These are phyloP conservation scores for Lichtheimia hyalospora DNA, from an alignment of 371 early-diverging fungal genomes.

Conservation along the genomic window DNA sequence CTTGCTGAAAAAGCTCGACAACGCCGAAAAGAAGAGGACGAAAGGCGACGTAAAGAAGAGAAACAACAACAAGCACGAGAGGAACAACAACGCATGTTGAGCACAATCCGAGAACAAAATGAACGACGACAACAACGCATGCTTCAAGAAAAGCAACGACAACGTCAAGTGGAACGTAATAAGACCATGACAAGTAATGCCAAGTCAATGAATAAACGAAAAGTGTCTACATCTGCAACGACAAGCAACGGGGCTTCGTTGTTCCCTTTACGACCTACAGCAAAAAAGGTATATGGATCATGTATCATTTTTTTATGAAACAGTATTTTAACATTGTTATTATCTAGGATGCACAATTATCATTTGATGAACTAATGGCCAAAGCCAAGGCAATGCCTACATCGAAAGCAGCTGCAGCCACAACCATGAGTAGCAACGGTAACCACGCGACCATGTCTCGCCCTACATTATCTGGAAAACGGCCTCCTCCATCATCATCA, in stretches of 20 bases:
- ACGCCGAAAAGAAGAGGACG: conserved; percentile 30
- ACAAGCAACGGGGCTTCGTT: too few relatives aligned
- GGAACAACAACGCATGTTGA: conserved; percentile 24
- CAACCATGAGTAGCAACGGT: background rate
- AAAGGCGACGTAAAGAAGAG: conserved; percentile 29
- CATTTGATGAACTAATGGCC: conserved; percentile 37
- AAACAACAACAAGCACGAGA: conserved; percentile 25
- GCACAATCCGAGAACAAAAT: conserved; percentile 19
- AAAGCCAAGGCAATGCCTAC: conserved; percentile 32
- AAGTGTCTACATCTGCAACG: background rate
- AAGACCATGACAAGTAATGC: conserved; percentile 8
- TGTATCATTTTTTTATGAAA: too few relatives aligned
- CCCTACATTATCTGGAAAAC: conserved; percentile 1
- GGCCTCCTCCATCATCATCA: background rate
- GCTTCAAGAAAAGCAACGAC: conserved; percentile 18
- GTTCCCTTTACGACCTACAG: too few relatives aligned
- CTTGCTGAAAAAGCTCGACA: conserved; percentile 30
- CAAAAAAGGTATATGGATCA: too few relatives aligned
- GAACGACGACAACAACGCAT: conserved; percentile 17
- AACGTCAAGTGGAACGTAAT: conserved; percentile 5
- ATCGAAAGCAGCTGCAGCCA: conserved; percentile 1
- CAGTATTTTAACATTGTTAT: too few relatives aligned
- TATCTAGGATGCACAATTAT: conserved; percentile 25
- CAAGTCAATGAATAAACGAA: background rate
- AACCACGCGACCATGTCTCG: background rate